A percentile compares a stretch with the other conserved stretches of the same genome.
Evolutionary conservation across 768 basidiomycete genomes (phyloP).

Genomic region (Chiua virens): DNA sequence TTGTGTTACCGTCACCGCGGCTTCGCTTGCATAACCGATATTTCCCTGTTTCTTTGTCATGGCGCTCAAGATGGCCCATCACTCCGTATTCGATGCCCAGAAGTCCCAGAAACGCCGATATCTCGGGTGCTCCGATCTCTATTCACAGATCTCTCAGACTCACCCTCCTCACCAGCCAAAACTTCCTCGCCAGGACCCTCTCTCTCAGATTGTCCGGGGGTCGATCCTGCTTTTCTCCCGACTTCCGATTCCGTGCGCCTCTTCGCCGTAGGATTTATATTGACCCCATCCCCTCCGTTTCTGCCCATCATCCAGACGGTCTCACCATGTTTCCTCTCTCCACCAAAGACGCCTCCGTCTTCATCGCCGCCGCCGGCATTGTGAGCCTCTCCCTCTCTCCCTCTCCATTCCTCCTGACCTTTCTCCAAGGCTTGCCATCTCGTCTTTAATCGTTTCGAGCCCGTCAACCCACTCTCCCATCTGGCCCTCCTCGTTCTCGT

Average conservation of each 20-base stretch:
- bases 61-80: slow-evolving; percentile 15
- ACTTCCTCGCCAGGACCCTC: slow-evolving; percentile 20
- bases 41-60: slow-evolving; percentile 34
- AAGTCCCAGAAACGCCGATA: slow-evolving; percentile 22
- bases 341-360: slow-evolving; percentile 19
- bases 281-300: slow-evolving; percentile 10
- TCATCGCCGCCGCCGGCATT: slow-evolving; percentile 22
- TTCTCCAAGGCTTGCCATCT: slow-evolving; percentile 26
- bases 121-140: slow-evolving; percentile 16
- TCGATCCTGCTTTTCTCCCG: slow-evolving; percentile 35
- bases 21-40: slow-evolving; percentile 37
- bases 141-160: slow-evolving; percentile 15
- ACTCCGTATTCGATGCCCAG: slow-evolving; percentile 25
- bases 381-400: slow-evolving; percentile 13
- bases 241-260: slow-evolving; percentile 33
- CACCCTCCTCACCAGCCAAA: slow-evolving; percentile 19
- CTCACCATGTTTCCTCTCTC: slow-evolving; percentile 19
- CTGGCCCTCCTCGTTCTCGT: slow-evolving; percentile 20
- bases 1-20: slow-evolving; percentile 37
- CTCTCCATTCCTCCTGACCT: slow-evolving; percentile 7
- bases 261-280: slow-evolving; percentile 25
- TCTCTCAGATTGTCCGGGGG: slow-evolving; percentile 36
- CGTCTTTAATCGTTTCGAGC: slow-evolving; percentile 34
- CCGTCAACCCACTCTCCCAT: slow-evolving; percentile 27
- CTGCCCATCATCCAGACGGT: slow-evolving; percentile 16